Conservation (phyloP, 176 grass and related monocot species). For the Metroxylon sagu region DNA sequence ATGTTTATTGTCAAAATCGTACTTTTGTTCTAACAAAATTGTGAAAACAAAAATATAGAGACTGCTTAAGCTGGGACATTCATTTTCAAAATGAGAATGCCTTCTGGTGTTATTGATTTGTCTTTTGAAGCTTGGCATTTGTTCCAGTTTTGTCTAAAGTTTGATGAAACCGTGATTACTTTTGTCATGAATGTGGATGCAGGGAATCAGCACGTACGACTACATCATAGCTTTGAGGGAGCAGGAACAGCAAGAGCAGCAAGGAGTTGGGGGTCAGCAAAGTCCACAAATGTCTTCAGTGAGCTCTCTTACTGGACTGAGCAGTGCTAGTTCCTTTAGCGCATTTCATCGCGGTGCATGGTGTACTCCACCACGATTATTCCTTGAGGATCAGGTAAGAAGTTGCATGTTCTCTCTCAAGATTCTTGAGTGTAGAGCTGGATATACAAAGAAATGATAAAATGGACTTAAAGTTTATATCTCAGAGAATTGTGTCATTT, state of each 20-base stretch:
- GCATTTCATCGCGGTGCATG: conserved; percentile 82
- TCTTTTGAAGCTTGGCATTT: too few species aligned
- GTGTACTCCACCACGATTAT: conserved; percentile 90
- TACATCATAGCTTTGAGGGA: conserved; percentile 98
- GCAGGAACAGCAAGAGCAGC: conserved; percentile 52
- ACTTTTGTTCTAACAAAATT: too few species aligned
- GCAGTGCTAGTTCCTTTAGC: conserved; percentile 90
- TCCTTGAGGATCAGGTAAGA: conserved; percentile 92
- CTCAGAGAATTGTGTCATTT: too few species aligned
- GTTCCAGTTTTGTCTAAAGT: too few species aligned
- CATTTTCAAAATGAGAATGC: too few species aligned
- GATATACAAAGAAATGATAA: neutral
- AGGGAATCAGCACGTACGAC: conserved; percentile 97
- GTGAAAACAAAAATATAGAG: too few species aligned
- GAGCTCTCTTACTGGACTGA: conserved; percentile 94
- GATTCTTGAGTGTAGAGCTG: neutral
- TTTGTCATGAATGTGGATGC: conserved; percentile 1
- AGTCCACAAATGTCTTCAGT: conserved; percentile 94
- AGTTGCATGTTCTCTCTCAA: neutral
- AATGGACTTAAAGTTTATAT: too few species aligned
- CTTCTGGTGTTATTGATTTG: too few species aligned
- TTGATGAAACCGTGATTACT: neutral
- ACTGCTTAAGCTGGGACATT: too few species aligned
- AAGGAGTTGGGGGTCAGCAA: conserved; percentile 53
- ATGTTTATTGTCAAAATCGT: too few species aligned